phyloP scores from a whole-genome alignment of 306 rosid species.

The Mimosa bimucronata region DNA sequence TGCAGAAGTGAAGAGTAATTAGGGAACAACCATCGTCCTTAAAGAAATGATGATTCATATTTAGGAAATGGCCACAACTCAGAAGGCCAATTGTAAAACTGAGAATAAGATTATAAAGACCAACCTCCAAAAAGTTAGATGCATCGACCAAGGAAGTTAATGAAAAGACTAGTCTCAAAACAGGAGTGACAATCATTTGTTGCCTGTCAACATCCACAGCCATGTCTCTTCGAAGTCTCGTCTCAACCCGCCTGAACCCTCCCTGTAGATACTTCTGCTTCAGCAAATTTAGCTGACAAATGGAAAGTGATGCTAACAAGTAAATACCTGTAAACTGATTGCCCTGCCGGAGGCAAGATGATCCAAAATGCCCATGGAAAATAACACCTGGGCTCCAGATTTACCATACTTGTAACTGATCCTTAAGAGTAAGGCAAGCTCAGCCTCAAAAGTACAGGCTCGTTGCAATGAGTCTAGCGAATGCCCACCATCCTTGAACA shows the following conservation, averaged over 20 bases:
- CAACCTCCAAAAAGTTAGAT: slow-evolving; percentile 89
- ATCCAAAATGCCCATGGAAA: slow-evolving; percentile 85
- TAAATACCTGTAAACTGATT: slow-evolving; percentile 59
- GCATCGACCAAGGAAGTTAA: slow-evolving; percentile 82
- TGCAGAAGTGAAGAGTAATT: slow-evolving; percentile 6
- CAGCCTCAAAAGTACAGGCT: slow-evolving; percentile 87
- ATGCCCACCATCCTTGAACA: slow-evolving; percentile 74
- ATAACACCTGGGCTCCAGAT: slow-evolving; percentile 87
- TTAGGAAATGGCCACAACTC: slow-evolving; percentile 21
- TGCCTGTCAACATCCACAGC: slow-evolving; percentile 74
- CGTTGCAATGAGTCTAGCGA: slow-evolving; percentile 82
- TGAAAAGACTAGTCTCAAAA: slow-evolving; percentile 82
- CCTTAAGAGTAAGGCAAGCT: slow-evolving; percentile 79
- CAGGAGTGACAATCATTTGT: slow-evolving; percentile 67
- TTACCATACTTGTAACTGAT: slow-evolving; percentile 89
- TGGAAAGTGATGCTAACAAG: slow-evolving; percentile 1
- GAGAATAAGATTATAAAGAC: slow-evolving; percentile 33
- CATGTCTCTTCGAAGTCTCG: slow-evolving; percentile 61
- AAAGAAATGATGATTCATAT: slow-evolving; percentile 16
- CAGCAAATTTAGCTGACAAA: slow-evolving; percentile 27
- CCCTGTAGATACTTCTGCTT: slow-evolving; percentile 60
- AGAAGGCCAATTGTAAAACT: not conserved
- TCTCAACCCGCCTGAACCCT: slow-evolving; percentile 69
- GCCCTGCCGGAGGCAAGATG: slow-evolving; percentile 84
- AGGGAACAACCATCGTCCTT: slow-evolving; percentile 18